These are phyloP conservation scores for Syzygium aromaticum DNA, from an alignment of 345 rosid species.

Conservation along the genomic window DNA sequence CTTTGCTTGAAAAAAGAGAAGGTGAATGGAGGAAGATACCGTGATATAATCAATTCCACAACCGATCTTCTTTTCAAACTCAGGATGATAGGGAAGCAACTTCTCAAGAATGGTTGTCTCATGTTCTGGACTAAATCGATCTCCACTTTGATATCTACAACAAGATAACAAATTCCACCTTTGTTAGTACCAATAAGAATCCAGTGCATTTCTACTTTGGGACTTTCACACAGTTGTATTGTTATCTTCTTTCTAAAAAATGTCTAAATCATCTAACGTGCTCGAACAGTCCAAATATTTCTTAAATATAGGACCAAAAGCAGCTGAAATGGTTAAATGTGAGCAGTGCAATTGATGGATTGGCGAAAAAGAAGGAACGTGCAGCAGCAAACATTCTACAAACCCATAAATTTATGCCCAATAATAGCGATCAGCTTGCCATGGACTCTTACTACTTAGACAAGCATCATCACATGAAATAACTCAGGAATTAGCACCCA, in stretches of 20 bases:
- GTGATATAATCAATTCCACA: constrained; percentile 77
- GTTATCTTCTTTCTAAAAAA: not conserved
- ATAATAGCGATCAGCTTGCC: not conserved
- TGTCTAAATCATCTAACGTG: not conserved
- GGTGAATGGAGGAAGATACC: constrained; percentile 28
- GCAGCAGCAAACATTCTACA: not conserved
- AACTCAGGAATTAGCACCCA: not conserved
- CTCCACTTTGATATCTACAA: constrained; percentile 69
- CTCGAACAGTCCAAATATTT: not conserved
- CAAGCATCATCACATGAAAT: not conserved
- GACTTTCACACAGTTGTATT: not conserved
- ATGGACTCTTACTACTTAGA: not conserved
- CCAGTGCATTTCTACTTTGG: not conserved
- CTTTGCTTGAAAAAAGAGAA: not conserved
- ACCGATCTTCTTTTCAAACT: constrained; percentile 67
- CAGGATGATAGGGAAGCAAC: constrained; percentile 87
- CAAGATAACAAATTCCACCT: not conserved
- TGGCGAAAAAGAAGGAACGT: not conserved
- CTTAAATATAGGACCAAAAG: not conserved
- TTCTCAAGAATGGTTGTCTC: constrained; percentile 59
- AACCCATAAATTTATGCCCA: not conserved
- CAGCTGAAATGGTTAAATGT: not conserved
- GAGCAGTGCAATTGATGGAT: not conserved
- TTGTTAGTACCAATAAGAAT: not conserved
- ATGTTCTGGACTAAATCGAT: constrained; percentile 65